A percentile compares a stretch with the other conserved stretches of the same genome.
Evolutionary conservation across 2,329 filamentous ascomycete species (phyloP).

Genomic region (Exophiala dermatitidis): DNA sequence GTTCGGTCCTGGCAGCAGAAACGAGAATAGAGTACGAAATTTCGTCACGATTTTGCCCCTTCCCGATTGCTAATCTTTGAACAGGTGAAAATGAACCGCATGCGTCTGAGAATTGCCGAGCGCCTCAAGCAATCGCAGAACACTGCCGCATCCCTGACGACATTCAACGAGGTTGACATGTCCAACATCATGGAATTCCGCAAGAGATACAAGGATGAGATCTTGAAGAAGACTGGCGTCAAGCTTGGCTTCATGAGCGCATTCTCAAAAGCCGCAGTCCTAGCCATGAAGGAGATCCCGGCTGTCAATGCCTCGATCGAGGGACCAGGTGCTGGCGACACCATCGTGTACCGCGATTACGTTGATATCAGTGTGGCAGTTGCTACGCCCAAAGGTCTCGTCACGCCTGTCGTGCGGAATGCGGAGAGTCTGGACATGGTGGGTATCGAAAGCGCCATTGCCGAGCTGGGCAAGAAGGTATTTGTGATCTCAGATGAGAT

Average conservation of each 20-base stretch:
- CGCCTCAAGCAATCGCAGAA: conserved; percentile 99
- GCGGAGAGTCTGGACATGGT: conserved; percentile 82
- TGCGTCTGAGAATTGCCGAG: conserved; percentile 95
- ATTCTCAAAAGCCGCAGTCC: conserved; percentile 79
- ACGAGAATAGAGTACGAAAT: conserved; percentile 72
- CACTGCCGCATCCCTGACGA: conserved; percentile 91
- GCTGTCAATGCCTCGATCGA: conserved; percentile 96
- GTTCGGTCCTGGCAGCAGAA: conserved; percentile 58
- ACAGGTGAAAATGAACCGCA: conserved; percentile 99
- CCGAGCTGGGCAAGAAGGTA: conserved; percentile 92
- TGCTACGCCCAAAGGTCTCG: conserved; percentile 92
- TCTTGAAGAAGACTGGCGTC: conserved; percentile 90
- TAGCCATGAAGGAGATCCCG: conserved; percentile 93
- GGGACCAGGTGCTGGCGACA: conserved; percentile 88
- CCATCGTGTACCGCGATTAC: conserved; percentile 96
- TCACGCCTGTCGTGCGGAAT: conserved; percentile 94
- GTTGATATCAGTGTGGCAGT: conserved; percentile 97
- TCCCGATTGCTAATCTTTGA: conserved; percentile 15
- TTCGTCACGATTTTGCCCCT: conserved; percentile 8
- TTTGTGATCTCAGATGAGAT: not conserved
- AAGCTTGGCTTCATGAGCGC: conserved; percentile 99
- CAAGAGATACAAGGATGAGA: conserved; percentile 92
- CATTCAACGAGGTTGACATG: conserved; percentile 99
- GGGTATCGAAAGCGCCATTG: conserved; percentile 82
- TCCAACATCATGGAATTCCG: conserved; percentile 94